Evolutionary conservation across 106 monocot genomes (phyloP), one percentile per base, ranked within the genome.

Genomic region (Chionographis japonica): DNA sequence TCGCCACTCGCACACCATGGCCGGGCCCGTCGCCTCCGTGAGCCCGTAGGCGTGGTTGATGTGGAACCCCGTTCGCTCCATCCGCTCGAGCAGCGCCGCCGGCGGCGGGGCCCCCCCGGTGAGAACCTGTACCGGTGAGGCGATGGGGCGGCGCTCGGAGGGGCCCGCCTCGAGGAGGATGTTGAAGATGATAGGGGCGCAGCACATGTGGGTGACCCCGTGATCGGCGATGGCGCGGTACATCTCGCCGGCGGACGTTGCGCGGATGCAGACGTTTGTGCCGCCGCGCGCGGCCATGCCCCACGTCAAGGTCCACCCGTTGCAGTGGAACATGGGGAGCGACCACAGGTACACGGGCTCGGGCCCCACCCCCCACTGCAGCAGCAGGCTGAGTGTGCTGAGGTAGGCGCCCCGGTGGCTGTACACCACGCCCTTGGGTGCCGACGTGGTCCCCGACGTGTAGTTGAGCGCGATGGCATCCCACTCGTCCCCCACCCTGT

Each of bases 291-390:
- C 86, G 13, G 91, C 88, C 63, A 95, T 62, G 17, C 88, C 88
- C 94, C 94, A 95, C 0, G 94, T 81, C 79, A 95, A 88, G 37
- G 88, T 86, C 91, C 94, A 95, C 1, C 91, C 94, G 65, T 95
- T 95, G 75, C 94, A 95, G 55, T 95, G 94, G 65, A 95, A 95
- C 94, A 95, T 95, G 36, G 91, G 90, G 17, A 95, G 78, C 0
- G 94, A 78, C 94, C 91, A 95, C 4, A 91, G 56, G 69, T 95
- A 95, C 3, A 95, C 94, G 2, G 91, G 91, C 59, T 88, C 81
- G 16, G 50, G 10, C 3, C 75, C 79, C 4, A 95, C 88, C 2
- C 70, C 88, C 94, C 94, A 95, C 46, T 88, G 85, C 4, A 95
- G 81, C 16, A 91, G 76, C 3, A 84, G 76, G 65, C 72, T 81